A percentile compares a stretch with the other conserved stretches of the same genome.
These are phyloP conservation scores for Tetracladium setigerum DNA, from an alignment of 495 filamentous ascomycete species.

Conservation along the genomic window DNA sequence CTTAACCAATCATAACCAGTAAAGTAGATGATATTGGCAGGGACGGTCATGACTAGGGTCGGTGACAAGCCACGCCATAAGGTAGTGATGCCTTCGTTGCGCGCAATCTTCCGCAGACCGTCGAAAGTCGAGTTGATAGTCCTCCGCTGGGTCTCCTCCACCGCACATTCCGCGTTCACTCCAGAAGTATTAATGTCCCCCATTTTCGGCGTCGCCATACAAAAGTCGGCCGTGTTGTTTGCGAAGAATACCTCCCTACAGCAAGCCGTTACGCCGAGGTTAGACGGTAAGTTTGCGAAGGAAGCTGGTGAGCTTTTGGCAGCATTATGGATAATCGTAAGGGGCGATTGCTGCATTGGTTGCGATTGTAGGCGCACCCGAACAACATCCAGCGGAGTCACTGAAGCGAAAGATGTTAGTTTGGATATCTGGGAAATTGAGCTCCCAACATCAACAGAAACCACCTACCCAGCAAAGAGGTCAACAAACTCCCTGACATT, in stretches of 20 bases:
- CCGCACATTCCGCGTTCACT: slow-evolving; percentile 60
- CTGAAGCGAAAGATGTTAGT: slow-evolving; percentile 36
- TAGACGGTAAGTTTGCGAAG: slow-evolving; percentile 29
- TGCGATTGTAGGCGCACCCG: slow-evolving; percentile 92
- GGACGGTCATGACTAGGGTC: slow-evolving; percentile 89
- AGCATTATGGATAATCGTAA: slow-evolving; percentile 16
- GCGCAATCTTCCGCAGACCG: slow-evolving; percentile 90
- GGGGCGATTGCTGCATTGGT: slow-evolving; percentile 23
- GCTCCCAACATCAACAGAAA: slow-evolving; percentile 1
- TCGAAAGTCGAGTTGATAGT: slow-evolving; percentile 90
- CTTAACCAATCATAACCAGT: slow-evolving; percentile 97
- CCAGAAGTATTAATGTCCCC: slow-evolving; percentile 22
- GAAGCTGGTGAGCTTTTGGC: slow-evolving; percentile 23
- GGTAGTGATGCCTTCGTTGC: slow-evolving; percentile 79
- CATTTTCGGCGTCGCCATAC: slow-evolving; percentile 51
- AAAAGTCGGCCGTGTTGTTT: slow-evolving; percentile 76
- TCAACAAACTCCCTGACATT: slow-evolving; percentile 81
- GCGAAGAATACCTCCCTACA: slow-evolving; percentile 97
- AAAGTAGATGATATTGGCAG: slow-evolving; percentile 96
- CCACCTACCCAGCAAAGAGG: slow-evolving; percentile 75
- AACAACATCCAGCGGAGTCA: slow-evolving; percentile 94
- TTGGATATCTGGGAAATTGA: slow-evolving; percentile 8
- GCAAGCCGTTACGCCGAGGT: slow-evolving; percentile 89
- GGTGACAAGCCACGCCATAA: slow-evolving; percentile 92
- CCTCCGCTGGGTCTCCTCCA: slow-evolving; percentile 73